Evolutionary conservation across 1,284 basidiomycete species (phyloP).

Genomic region (Ustilago nuda): DNA sequence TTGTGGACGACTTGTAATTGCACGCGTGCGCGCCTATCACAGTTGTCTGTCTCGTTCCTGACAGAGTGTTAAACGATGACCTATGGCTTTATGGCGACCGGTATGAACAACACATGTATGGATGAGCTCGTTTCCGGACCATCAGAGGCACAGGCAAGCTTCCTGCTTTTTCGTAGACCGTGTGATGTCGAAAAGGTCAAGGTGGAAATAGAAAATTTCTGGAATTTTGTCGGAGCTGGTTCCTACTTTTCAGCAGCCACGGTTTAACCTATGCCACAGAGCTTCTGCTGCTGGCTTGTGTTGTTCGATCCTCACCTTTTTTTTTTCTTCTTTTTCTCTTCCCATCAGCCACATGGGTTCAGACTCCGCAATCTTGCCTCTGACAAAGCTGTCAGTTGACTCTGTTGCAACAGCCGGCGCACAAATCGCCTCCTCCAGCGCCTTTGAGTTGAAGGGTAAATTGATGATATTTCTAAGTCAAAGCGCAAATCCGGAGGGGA

Average conservation of each 20-base stretch:
- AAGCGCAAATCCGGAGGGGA: no score
- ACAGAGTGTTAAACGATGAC: neutral
- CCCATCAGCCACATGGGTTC: constrained; percentile 11
- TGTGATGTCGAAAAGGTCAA: neutral
- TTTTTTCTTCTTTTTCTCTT: neutral
- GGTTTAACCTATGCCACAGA: constrained; percentile 6
- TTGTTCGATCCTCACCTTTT: neutral
- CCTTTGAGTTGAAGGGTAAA: no score
- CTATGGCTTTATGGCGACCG: neutral
- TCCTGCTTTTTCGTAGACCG: no score
- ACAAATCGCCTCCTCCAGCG: no score
- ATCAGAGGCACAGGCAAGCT: neutral
- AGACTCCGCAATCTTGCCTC: constrained; percentile 8
- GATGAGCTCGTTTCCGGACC: neutral
- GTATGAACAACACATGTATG: neutral
- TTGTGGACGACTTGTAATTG: neutral
- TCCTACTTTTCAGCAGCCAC: constrained; percentile 8
- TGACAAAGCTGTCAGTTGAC: neutral
- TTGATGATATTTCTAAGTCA: no score
- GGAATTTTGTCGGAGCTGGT: constrained; percentile 17
- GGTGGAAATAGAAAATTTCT: neutral
- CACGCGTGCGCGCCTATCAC: neutral
- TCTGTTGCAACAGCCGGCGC: neutral
- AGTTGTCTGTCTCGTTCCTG: neutral
- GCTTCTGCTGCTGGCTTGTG: neutral